Evolutionary conservation across 2,329 filamentous ascomycete species (phyloP).

Genomic region (Amphichorda felina): DNA sequence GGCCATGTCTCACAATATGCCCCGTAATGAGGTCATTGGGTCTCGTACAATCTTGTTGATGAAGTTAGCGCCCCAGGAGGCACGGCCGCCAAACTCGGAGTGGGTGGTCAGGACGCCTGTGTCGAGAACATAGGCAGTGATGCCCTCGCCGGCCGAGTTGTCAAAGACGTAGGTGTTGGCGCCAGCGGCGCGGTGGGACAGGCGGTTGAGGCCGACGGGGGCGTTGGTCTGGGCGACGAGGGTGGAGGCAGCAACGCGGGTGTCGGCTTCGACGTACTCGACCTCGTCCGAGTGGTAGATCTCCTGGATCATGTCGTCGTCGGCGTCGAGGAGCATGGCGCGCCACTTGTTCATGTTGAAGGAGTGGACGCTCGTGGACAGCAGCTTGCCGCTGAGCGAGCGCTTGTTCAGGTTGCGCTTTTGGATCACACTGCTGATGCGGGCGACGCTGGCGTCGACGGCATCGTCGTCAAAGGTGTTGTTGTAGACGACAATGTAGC

Average conservation of each 20-base stretch:
- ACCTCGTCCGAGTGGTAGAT: conserved; percentile 37
- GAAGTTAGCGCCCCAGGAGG: conserved; percentile 39
- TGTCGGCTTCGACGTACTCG: conserved; percentile 41
- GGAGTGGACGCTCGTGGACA: conserved; percentile 34
- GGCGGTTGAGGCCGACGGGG: conserved; percentile 37
- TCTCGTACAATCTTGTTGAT: conserved; percentile 29
- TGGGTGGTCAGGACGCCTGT: conserved; percentile 49
- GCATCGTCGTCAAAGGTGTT: conserved; percentile 32
- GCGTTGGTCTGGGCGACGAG: conserved; percentile 40
- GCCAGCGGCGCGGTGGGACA: conserved; percentile 31
- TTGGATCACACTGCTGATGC: conserved; percentile 34
- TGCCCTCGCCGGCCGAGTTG: conserved; percentile 36
- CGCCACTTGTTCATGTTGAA: conserved; percentile 38
- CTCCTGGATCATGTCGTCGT: conserved; percentile 34
- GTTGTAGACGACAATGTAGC: conserved; percentile 57
- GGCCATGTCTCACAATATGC: background rate
- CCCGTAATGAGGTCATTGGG: background rate
- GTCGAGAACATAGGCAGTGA: conserved; percentile 53
- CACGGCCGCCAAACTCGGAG: conserved; percentile 42
- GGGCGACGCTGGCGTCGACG: conserved; percentile 36
- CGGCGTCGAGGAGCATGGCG: conserved; percentile 38
- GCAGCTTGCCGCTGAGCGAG: conserved; percentile 28
- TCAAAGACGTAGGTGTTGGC: conserved; percentile 32
- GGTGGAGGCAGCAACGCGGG: conserved; percentile 28
- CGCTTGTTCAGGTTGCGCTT: conserved; percentile 47